A percentile compares a stretch with the other conserved stretches of the same genome.
Conservation (phyloP, 179 eudicot species). For the Camellia oleifera region DNA sequence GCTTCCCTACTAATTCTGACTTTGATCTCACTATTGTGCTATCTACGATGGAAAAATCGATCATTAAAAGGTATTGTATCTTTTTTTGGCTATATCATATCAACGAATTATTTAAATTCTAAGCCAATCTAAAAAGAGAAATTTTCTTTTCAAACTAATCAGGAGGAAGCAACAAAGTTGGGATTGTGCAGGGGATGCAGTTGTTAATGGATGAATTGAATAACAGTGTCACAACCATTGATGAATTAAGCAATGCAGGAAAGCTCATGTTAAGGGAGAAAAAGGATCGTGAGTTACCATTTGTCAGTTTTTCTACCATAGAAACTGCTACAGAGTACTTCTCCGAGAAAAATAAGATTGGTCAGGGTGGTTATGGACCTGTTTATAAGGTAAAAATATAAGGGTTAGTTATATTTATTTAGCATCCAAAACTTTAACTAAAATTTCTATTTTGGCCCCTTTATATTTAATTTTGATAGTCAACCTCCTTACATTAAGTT, state of each 20-base stretch:
- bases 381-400: slow-evolving; percentile 22
- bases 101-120: no score
- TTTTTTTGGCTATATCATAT: no score
- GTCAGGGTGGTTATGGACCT: slow-evolving; percentile 25
- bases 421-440: no score
- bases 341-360: slow-evolving; percentile 20
- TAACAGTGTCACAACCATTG: neutral
- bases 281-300: slow-evolving; percentile 3
- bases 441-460: no score
- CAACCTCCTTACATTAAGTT: no score
- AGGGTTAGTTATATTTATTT: neutral
- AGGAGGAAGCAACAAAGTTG: no score
- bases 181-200: neutral
- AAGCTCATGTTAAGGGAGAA: neutral
- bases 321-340: slow-evolving; percentile 8
- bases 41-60: neutral
- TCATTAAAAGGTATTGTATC: neutral
- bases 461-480: no score
- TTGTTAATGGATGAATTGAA: neutral
- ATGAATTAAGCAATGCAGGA: no score
- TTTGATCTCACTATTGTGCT: neutral
- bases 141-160: no score
- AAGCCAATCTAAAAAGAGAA: no score
- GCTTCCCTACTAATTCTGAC: neutral
- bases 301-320: neutral